Conservation (phyloP, 129 eudicot species). For the Centaurea solstitialis region DNA sequence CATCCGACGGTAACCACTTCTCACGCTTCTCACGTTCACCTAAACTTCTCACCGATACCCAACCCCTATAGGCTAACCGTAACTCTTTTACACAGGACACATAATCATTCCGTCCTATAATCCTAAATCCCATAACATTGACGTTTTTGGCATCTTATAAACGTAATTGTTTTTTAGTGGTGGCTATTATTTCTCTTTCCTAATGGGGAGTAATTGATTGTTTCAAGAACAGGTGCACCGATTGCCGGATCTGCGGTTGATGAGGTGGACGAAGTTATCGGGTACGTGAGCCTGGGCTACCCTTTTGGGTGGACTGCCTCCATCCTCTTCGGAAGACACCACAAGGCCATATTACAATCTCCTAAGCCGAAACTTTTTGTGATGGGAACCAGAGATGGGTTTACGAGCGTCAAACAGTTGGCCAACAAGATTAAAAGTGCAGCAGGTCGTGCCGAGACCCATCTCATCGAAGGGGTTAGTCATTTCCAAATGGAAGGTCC, state of each 20-base stretch:
- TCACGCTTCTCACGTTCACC: too few species aligned
- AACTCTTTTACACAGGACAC: too few species aligned
- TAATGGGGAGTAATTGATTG: neutral
- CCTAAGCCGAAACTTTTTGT: conserved; percentile 80
- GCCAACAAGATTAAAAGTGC: conserved; percentile 73
- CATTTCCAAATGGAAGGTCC: conserved; percentile 90
- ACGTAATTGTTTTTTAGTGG: neutral
- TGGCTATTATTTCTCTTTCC: neutral
- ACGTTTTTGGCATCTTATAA: neutral
- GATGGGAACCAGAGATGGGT: conserved; percentile 93
- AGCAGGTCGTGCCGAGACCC: conserved; percentile 65
- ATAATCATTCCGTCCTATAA: too few species aligned
- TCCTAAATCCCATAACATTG: too few species aligned
- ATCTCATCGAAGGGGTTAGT: conserved; percentile 72
- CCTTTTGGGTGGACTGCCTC: conserved; percentile 85
- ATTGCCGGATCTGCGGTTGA: conserved; percentile 93
- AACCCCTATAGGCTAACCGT: too few species aligned
- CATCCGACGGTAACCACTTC: too few species aligned
- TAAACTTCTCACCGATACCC: too few species aligned
- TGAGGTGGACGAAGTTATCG: conserved; percentile 60
- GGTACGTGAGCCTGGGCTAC: conserved; percentile 83
- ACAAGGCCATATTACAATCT: conserved; percentile 66
- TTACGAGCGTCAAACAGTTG: conserved; percentile 88
- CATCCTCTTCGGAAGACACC: conserved; percentile 80
- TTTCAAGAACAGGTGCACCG: conserved; percentile 65